phyloP scores from a whole-genome alignment of 495 filamentous ascomycete species.

The Chaetomium fimeti region DNA sequence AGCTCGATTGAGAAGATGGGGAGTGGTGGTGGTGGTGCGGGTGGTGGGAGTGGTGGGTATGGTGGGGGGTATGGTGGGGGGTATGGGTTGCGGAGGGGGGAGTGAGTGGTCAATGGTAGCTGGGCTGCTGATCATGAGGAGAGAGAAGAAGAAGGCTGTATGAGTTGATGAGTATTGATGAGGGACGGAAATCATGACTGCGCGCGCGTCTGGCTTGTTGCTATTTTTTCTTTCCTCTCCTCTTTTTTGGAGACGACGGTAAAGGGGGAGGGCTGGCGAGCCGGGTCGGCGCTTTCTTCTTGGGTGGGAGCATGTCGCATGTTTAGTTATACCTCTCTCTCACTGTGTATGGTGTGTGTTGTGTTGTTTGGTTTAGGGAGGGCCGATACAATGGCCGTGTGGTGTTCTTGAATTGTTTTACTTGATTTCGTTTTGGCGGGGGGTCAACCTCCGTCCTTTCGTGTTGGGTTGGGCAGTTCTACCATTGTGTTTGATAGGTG shows the following conservation, averaged over 20 bases:
- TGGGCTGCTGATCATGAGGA: too few species aligned
- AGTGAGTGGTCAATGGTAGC: background rate
- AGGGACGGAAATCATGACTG: conserved; percentile 4
- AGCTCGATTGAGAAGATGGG: conserved; percentile 72
- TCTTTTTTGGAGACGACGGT: background rate
- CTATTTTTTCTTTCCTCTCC: background rate
- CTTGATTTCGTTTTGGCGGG: too few species aligned
- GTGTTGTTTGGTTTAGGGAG: background rate
- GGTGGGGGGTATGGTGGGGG: conserved; percentile 24
- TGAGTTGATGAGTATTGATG: conserved; percentile 1
- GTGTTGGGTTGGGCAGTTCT: background rate
- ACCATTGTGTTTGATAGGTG: too few species aligned
- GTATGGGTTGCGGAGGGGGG: conserved; percentile 20
- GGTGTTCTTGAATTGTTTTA: background rate
- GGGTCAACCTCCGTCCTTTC: background rate
- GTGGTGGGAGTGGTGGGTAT: conserved; percentile 43
- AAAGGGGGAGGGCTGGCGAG: background rate
- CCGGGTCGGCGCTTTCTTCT: background rate
- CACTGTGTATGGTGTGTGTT: background rate
- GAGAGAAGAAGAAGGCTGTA: background rate
- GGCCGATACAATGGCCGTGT: background rate
- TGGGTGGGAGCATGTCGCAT: background rate
- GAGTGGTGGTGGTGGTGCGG: conserved; percentile 40
- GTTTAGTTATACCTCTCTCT: conserved; percentile 2
- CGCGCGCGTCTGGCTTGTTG: background rate